A percentile compares a stretch with the other conserved stretches of the same genome.
Evolutionary conservation across 2,329 filamentous ascomycete genomes (phyloP).

Genomic region (Talaromyces atroroseus): DNA sequence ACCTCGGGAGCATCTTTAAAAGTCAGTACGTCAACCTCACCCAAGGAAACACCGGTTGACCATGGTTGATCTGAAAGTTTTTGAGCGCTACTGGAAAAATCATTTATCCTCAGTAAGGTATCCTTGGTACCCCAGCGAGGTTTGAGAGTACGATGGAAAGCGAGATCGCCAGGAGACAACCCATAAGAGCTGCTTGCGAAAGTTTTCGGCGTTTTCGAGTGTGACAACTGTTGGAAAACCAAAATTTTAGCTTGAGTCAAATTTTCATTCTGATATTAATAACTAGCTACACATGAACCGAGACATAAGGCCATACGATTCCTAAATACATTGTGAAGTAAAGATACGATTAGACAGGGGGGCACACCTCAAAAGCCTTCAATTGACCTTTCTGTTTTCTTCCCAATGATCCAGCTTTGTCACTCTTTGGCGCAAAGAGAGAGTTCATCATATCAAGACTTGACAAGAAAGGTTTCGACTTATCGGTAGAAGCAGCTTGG

Average conservation of each 20-base stretch:
- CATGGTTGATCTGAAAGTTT: slow-evolving; percentile 39
- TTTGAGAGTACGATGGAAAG: slow-evolving; percentile 68
- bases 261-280: slow-evolving; percentile 35
- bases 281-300: slow-evolving; percentile 22
- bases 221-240: slow-evolving; percentile 66
- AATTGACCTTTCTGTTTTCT: slow-evolving; percentile 52
- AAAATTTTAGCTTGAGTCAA: slow-evolving; percentile 33
- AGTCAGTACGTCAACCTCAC: slow-evolving; percentile 26
- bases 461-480: slow-evolving; percentile 66
- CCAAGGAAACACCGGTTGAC: slow-evolving; percentile 47
- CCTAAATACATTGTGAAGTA: slow-evolving; percentile 20
- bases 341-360: slow-evolving; percentile 32
- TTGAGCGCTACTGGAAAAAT: slow-evolving; percentile 27
- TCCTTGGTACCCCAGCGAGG: slow-evolving; percentile 74
- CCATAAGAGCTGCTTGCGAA: slow-evolving; percentile 56
- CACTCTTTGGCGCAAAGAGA: slow-evolving; percentile 65
- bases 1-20: slow-evolving; percentile 22
- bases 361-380: slow-evolving; percentile 86
- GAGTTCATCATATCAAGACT: slow-evolving; percentile 97
- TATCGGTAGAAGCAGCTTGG: slow-evolving; percentile 16
- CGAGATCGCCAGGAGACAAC: slow-evolving; percentile 59
- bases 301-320: slow-evolving; percentile 11
- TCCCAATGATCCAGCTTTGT: slow-evolving; percentile 46
- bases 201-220: slow-evolving; percentile 70
- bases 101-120: slow-evolving; percentile 60